phyloP scores from a whole-genome alignment of 768 basidiomycete genomes.

The Imleria badia region DNA sequence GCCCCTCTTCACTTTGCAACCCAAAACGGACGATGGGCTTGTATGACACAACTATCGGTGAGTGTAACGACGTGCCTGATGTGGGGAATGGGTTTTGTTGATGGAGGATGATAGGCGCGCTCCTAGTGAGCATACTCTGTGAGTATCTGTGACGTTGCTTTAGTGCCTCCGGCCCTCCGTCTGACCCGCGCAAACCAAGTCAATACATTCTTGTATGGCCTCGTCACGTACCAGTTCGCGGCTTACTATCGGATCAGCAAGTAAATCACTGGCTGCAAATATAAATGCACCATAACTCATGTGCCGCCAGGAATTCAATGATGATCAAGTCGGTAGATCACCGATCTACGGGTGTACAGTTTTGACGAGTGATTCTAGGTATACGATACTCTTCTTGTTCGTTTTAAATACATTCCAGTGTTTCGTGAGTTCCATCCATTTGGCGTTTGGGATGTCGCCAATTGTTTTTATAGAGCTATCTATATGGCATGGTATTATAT shows the following conservation, averaged over 20 bases:
- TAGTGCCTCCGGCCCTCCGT: too few relatives aligned
- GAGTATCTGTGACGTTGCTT: too few relatives aligned
- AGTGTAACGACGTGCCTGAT: too few relatives aligned
- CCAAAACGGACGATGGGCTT: too few relatives aligned
- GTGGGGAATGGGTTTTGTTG: too few relatives aligned
- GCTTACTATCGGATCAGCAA: constrained; percentile 32
- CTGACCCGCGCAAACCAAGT: constrained; percentile 2
- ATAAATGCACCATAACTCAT: not conserved
- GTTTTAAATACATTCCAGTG: constrained; percentile 20
- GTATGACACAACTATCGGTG: too few relatives aligned
- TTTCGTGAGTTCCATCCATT: constrained; percentile 6
- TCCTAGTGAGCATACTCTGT: too few relatives aligned
- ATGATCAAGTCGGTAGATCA: constrained; percentile 7
- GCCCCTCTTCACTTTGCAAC: too few relatives aligned
- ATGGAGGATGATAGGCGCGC: too few relatives aligned
- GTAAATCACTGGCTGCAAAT: not conserved
- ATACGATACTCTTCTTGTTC: constrained; percentile 18
- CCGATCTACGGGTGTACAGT: too few relatives aligned
- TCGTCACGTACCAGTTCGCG: constrained; percentile 43
- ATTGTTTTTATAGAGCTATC: constrained; percentile 4
- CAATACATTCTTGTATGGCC: constrained; percentile 35
- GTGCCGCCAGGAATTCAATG: constrained; percentile 13
- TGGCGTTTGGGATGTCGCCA: not conserved
- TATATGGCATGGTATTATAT: constrained; percentile 21
- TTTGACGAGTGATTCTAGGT: constrained; percentile 1